phyloP scores from a whole-genome alignment of 176 grass and related monocot species.

The Elymus sibiricus region DNA sequence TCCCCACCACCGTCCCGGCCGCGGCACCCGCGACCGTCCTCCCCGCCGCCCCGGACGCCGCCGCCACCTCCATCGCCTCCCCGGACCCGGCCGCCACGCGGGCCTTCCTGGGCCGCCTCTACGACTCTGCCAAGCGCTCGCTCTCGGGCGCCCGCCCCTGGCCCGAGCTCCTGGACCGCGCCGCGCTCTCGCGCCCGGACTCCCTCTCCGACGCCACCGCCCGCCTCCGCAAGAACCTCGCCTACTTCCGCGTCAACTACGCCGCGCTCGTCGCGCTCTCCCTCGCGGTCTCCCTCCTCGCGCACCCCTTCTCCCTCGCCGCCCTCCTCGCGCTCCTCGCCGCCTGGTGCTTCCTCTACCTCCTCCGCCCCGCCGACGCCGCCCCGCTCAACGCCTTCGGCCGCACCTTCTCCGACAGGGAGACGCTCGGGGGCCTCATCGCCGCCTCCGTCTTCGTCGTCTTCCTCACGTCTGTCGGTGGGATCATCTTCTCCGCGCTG shows the following conservation, averaged over 20 bases:
- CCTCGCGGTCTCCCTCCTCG: background rate
- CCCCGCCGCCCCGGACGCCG: background rate
- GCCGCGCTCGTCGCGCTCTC: constrained; percentile 36
- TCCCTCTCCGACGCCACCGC: constrained; percentile 16
- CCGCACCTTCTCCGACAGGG: constrained; percentile 17
- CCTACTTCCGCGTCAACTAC: constrained; percentile 98
- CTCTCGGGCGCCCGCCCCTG: constrained; percentile 19
- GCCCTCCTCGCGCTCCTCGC: constrained; percentile 13
- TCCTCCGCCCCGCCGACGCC: constrained; percentile 5
- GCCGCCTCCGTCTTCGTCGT: constrained; percentile 10
- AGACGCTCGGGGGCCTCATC: background rate
- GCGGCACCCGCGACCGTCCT: background rate
- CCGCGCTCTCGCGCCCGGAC: constrained; percentile 13
- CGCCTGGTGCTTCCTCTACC: constrained; percentile 18
- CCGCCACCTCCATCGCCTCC: background rate
- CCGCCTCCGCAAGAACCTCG: constrained; percentile 42
- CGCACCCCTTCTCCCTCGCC: constrained; percentile 15
- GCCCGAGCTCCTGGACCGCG: constrained; percentile 15
- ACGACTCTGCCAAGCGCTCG: constrained; percentile 6
- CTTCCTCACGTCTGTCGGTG: constrained; percentile 17
- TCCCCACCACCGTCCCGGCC: constrained; percentile 10
- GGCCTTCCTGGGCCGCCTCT: constrained; percentile 3
- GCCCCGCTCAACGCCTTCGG: background rate
- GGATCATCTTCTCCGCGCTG: constrained; percentile 24
- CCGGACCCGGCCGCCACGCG: constrained; percentile 5